Base-by-base conservation (phyloP, 1,139 yeast species). In the Candida albicans region DNA sequence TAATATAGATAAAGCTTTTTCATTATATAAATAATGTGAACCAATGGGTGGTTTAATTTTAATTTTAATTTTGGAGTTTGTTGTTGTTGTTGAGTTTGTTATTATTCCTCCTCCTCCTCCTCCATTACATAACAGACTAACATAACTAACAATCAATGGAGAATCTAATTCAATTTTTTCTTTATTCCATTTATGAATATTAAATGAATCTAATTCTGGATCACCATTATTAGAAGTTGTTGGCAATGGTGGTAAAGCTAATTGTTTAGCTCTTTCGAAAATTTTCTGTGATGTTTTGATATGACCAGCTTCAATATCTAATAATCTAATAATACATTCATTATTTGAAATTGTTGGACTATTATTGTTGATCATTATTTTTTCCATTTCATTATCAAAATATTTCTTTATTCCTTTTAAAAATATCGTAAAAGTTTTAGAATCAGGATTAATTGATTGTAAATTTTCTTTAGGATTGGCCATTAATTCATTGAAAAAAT, bases 401-500 rank as follows among this genome's bases (percentile, higher is more conserved):
- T 54, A 58, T 34, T 55, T 59, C 36, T 61, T 65, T 12, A 68
- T 46, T 4, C 79, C 79, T 43, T 67, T 62, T 14, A 72, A 56
- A 42, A 73, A 62, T 14, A 69, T 71, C 1, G 77, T 70, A 40
- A 68, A 73, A 1, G 77, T 66, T 41, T 65, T 70, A 25, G 62
- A 54, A 49, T 71, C 63, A 2, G 78, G 71, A 4, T 50, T 43
- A 9, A 70, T 45, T 8, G 38, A 43, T 3, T 49, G 43, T 3
- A 48, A 48, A 15, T 43, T 54, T 34, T 48, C 37, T 2, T 52
- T 56, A 13, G 46, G 42, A 36, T 50, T 55, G 7, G 61, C 59
- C 9, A 58, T 39, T 35, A 71, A 55, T 15, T 52, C 52, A 39
- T 71, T 68, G 42, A 73, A 73, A 38, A 71, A 61, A 1, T 56